Evolutionary conservation across 257 asterid species (phyloP).

Genomic region (Phtheirospermum japonicum): DNA sequence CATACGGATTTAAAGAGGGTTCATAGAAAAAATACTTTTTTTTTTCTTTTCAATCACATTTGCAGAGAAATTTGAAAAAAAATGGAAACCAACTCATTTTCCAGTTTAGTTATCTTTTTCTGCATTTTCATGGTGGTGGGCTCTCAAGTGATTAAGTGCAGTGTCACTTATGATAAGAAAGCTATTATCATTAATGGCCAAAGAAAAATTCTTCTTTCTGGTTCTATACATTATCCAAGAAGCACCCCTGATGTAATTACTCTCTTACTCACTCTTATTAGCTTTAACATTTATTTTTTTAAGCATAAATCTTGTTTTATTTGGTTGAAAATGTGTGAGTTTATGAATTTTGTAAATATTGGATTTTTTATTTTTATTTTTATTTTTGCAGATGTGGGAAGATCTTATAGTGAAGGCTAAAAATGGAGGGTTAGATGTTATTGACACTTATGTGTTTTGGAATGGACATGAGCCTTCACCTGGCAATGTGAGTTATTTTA

Average conservation of each 20-base stretch:
- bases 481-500: slow-evolving; percentile 50
- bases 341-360: slow-evolving; percentile 16
- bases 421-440: slow-evolving; percentile 64
- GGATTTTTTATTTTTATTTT: neutral
- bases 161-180: slow-evolving; percentile 55
- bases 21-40: neutral
- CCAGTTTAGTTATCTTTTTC: slow-evolving; percentile 32
- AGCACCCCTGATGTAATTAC: slow-evolving; percentile 64
- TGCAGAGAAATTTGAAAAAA: neutral
- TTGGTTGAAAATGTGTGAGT: neutral
- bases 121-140: slow-evolving; percentile 39
- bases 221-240: slow-evolving; percentile 75
- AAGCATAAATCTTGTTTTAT: neutral
- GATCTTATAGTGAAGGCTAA: slow-evolving; percentile 60
- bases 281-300: neutral
- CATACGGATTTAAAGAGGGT: slow-evolving; percentile 29
- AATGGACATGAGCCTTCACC: slow-evolving; percentile 69
- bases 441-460: slow-evolving; percentile 74
- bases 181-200: slow-evolving; percentile 55
- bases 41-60: neutral
- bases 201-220: slow-evolving; percentile 64
- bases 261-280: neutral
- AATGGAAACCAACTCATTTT: slow-evolving; percentile 54
- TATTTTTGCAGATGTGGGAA: slow-evolving; percentile 64
- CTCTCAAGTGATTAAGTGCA: slow-evolving; percentile 33